These are phyloP conservation scores for Xylariaceae sp. DNA, from an alignment of 2,329 filamentous ascomycete species.

Conservation along the genomic window DNA sequence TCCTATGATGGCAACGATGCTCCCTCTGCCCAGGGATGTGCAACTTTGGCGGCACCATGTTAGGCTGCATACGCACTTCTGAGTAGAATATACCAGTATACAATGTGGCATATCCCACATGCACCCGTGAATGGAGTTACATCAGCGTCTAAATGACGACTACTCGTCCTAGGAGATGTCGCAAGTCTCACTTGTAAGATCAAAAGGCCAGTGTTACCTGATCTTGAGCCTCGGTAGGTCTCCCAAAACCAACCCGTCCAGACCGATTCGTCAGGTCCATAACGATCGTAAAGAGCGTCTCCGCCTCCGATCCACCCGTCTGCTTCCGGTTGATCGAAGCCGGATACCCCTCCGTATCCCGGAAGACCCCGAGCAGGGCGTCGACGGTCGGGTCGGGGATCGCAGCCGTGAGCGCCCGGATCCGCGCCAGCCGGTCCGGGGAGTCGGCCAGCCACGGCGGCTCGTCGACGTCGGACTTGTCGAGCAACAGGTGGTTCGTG, in stretches of 20 bases:
- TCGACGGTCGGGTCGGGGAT: slow-evolving; percentile 10
- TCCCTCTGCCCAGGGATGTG: too few species aligned
- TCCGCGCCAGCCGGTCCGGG: slow-evolving; percentile 16
- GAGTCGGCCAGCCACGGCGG: slow-evolving; percentile 28
- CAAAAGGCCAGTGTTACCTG: slow-evolving; percentile 16
- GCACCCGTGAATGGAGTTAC: too few species aligned
- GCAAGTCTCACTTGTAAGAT: too few species aligned
- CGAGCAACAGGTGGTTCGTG: slow-evolving; percentile 39
- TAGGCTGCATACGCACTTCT: too few species aligned
- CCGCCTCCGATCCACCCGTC: slow-evolving; percentile 10
- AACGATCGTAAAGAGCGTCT: slow-evolving; percentile 31
- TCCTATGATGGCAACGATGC: too few species aligned
- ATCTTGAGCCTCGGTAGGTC: slow-evolving; percentile 23
- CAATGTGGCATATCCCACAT: too few species aligned
- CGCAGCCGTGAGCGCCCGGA: slow-evolving; percentile 19
- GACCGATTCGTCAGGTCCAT: slow-evolving; percentile 24
- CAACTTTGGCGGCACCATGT: too few species aligned
- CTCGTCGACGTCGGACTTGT: slow-evolving; percentile 26
- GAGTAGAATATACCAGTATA: too few species aligned
- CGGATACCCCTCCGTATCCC: slow-evolving; percentile 25
- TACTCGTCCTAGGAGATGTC: too few species aligned
- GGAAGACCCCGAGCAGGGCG: slow-evolving; percentile 20
- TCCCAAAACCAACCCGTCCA: slow-evolving; percentile 26
- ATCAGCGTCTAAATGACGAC: too few species aligned
- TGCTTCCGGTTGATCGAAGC: slow-evolving; percentile 25